phyloP scores from a whole-genome alignment of 2,329 filamentous ascomycete species.

The Scortechinia acanthostroma region DNA sequence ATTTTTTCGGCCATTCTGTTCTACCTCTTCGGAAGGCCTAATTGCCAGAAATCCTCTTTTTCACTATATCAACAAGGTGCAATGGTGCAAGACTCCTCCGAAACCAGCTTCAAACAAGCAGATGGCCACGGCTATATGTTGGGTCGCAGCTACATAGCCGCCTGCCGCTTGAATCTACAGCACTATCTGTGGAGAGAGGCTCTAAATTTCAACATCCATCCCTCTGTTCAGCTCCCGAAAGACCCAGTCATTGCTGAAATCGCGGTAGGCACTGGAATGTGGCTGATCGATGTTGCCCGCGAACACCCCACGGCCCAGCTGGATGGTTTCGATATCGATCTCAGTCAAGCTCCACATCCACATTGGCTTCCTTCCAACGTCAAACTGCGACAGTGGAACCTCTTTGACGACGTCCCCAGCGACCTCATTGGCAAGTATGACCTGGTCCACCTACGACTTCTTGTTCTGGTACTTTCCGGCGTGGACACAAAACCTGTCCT shows the following conservation, averaged over 20 bases:
- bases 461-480: conserved; percentile 4
- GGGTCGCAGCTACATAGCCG: not conserved
- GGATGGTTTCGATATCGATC: not conserved
- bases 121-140: not conserved
- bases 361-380: not conserved
- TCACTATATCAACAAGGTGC: too few relatives aligned
- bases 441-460: conserved; percentile 9
- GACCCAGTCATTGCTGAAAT: conserved; percentile 12
- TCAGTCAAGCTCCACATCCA: not conserved
- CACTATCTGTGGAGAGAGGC: conserved; percentile 6
- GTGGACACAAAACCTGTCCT: conserved; percentile 4
- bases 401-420: conserved; percentile 9
- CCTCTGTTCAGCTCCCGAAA: conserved; percentile 2
- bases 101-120: not conserved
- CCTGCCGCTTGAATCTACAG: conserved; percentile 6
- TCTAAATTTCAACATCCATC: conserved; percentile 6
- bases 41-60: too few relatives aligned
- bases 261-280: conserved; percentile 12
- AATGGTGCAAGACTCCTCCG: too few relatives aligned
- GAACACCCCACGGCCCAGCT: not conserved
- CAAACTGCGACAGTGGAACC: not conserved
- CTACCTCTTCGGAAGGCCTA: too few relatives aligned
- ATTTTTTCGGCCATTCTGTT: too few relatives aligned
- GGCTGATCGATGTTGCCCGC: not conserved
- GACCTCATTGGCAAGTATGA: conserved; percentile 12